Evolutionary conservation across 352 stramenopile genomes (phyloP).

Genomic region (Elongisporangium prolatum): DNA sequence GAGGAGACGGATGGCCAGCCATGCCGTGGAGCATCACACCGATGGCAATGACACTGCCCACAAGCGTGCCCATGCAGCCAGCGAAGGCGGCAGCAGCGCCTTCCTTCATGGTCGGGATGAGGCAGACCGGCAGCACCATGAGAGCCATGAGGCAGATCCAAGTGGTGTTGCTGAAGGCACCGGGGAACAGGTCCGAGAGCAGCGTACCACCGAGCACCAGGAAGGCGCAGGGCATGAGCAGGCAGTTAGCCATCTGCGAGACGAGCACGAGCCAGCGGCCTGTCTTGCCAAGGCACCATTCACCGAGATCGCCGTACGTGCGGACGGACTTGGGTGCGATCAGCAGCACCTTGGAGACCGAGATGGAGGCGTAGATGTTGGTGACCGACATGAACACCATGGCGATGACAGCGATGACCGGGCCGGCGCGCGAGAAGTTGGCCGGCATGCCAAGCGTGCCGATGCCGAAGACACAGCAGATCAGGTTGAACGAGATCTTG

Average conservation of each 20-base stretch:
- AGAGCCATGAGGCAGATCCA: constrained; percentile 45
- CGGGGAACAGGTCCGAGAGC: constrained; percentile 36
- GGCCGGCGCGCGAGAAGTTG: constrained; percentile 49
- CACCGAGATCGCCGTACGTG: constrained; percentile 39
- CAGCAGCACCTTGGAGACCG: constrained; percentile 32
- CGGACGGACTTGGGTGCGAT: constrained; percentile 22
- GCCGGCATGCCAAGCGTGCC: constrained; percentile 51
- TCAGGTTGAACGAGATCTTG: constrained; percentile 37
- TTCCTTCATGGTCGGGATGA: constrained; percentile 42
- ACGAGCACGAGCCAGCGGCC: constrained; percentile 32
- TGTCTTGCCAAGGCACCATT: constrained; percentile 26
- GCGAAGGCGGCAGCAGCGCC: constrained; percentile 26
- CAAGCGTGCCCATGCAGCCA: constrained; percentile 32
- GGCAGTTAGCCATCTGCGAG: constrained; percentile 30
- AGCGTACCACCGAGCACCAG: constrained; percentile 41
- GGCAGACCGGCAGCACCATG: constrained; percentile 21
- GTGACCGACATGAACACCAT: constrained; percentile 38
- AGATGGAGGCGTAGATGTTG: constrained; percentile 37
- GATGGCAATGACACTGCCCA: constrained; percentile 32
- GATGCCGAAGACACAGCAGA: constrained; percentile 57
- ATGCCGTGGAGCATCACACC: constrained; percentile 28
- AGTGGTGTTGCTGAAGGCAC: constrained; percentile 21
- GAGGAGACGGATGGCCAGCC: constrained; percentile 23
- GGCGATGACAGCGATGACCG: constrained; percentile 22
- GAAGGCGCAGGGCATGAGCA: constrained; percentile 35